Evolutionary conservation across 164 flowering plant genomes (phyloP).

Genomic region (Sedum album): DNA sequence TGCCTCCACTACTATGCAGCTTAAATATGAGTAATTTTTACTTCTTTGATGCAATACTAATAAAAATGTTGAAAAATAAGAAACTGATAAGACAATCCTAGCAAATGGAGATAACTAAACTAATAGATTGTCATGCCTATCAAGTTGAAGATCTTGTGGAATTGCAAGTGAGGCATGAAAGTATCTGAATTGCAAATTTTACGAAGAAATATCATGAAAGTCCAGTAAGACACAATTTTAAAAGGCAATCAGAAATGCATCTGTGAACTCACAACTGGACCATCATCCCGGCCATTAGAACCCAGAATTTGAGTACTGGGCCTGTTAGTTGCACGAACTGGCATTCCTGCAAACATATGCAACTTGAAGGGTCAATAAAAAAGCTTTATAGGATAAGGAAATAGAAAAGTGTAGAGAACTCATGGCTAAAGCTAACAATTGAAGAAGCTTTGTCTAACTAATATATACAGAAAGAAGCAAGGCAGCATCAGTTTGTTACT

Average conservation of each 20-base stretch:
- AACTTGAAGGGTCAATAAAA: not conserved
- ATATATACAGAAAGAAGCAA: not conserved
- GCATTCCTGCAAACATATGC: slow-evolving; percentile 37
- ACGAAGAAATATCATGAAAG: not conserved
- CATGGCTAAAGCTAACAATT: not conserved
- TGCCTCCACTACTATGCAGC: no score
- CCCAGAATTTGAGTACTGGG: slow-evolving; percentile 89
- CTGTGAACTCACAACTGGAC: slow-evolving; percentile 48
- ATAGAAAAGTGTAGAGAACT: not conserved
- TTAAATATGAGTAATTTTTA: not conserved
- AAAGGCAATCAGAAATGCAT: not conserved
- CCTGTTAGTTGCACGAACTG: slow-evolving; percentile 77
- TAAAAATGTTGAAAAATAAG: not conserved
- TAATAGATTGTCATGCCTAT: not conserved
- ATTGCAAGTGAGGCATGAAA: not conserved
- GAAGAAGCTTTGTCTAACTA: not conserved
- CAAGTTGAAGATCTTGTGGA: not conserved
- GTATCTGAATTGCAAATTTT: no score
- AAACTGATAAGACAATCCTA: not conserved
- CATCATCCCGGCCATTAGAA: slow-evolving; percentile 94
- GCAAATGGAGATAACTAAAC: not conserved
- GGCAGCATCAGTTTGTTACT: not conserved
- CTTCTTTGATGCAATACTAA: not conserved
- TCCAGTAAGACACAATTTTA: not conserved
- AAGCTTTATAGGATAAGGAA: not conserved